Conservation (phyloP, 2,329 filamentous ascomycete species). For the Fusarium sp. region DNA sequence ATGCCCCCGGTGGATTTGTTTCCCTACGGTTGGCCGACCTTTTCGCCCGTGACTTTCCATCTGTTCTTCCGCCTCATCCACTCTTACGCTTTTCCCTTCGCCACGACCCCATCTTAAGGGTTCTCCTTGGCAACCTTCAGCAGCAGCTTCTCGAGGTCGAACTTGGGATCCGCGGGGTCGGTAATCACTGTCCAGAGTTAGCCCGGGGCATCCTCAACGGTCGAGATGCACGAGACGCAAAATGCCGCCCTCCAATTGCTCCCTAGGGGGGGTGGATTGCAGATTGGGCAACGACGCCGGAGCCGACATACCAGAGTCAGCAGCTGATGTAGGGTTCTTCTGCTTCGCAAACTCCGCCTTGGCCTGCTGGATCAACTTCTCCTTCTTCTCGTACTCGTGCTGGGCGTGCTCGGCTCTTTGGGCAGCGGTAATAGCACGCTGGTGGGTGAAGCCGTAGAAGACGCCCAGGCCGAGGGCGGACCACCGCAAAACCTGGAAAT, state of each 20-base stretch:
- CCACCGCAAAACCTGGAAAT: constrained; percentile 89
- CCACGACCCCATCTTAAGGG: constrained; percentile 51
- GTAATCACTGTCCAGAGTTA: constrained; percentile 46
- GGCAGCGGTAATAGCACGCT: constrained; percentile 79
- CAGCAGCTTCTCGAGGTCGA: constrained; percentile 91
- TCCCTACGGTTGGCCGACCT: constrained; percentile 38
- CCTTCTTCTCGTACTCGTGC: constrained; percentile 90
- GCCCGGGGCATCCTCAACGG: constrained; percentile 14
- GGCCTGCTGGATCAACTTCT: constrained; percentile 90
- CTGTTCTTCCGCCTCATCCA: constrained; percentile 44
- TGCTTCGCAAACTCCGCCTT: constrained; percentile 88
- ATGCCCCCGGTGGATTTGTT: constrained; percentile 38
- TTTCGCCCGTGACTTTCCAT: constrained; percentile 38
- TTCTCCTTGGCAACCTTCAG: constrained; percentile 68
- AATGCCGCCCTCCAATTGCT: constrained; percentile 24
- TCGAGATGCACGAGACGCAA: background rate
- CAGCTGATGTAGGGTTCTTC: constrained; percentile 65
- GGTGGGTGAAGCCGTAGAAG: constrained; percentile 96
- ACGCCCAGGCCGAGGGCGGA: constrained; percentile 91
- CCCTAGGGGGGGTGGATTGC: background rate
- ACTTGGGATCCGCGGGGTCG: constrained; percentile 86
- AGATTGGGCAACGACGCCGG: constrained; percentile 1
- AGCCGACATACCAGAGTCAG: constrained; percentile 46
- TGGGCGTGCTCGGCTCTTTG: constrained; percentile 77
- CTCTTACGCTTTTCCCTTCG: constrained; percentile 17